phyloP scores from a whole-genome alignment of 1,284 basidiomycete genomes.

The Trichosporon inkin region DNA sequence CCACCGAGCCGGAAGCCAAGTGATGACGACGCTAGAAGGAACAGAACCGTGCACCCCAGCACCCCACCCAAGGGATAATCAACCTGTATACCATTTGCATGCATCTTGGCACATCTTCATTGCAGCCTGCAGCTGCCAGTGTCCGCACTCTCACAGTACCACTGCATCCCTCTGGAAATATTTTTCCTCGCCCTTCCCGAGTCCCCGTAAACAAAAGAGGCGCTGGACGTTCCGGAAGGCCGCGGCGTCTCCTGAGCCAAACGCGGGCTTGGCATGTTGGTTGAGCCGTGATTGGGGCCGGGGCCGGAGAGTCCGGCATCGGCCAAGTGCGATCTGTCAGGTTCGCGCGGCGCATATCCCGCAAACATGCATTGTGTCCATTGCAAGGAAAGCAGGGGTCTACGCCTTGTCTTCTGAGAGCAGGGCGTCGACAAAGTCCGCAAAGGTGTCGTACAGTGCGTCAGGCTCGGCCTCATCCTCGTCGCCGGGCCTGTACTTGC shows the following conservation, averaged over 20 bases:
- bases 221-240: background rate
- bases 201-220: background rate
- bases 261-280: background rate
- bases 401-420: constrained; percentile 9
- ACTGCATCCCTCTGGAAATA: too few relatives aligned
- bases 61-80: background rate
- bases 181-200: too few relatives aligned
- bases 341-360: background rate
- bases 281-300: constrained; percentile 3
- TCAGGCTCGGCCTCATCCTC: constrained; percentile 49
- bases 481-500: constrained; percentile 36
- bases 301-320: background rate
- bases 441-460: constrained; percentile 57
- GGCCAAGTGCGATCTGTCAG: background rate
- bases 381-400: background rate
- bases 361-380: background rate
- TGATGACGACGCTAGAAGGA: background rate
- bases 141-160: too few relatives aligned
- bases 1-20: constrained; percentile 2
- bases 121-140: background rate
- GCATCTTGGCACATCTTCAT: background rate
- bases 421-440: constrained; percentile 57
- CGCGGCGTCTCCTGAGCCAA: background rate
- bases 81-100: constrained; percentile 7
- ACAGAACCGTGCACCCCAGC: background rate